A percentile compares a stretch with the other conserved stretches of the same genome.
Conservation (phyloP, 192 early-diverging fungal species). For the Backusella westeae region DNA sequence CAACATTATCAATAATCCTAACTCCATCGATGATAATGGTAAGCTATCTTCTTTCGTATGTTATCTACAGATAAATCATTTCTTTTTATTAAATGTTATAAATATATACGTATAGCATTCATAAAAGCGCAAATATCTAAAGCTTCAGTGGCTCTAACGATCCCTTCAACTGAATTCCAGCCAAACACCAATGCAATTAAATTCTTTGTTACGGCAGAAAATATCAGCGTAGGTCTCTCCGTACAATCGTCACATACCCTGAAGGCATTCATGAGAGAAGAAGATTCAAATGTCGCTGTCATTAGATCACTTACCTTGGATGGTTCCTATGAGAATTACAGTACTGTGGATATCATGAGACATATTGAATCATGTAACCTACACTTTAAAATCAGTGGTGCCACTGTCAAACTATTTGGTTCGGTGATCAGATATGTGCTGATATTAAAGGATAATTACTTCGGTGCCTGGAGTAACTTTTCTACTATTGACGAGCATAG, state of each 20-base stretch:
- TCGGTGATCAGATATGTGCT: conserved; percentile 64
- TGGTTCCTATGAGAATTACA: conserved; percentile 56
- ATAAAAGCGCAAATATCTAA: conserved; percentile 29
- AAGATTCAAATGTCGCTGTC: conserved; percentile 46
- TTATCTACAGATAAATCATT: not conserved
- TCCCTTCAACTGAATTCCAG: conserved; percentile 59
- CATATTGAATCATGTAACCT: conserved; percentile 55
- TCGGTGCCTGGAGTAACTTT: conserved; percentile 58
- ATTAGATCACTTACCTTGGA: conserved; percentile 40
- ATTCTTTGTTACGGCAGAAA: conserved; percentile 54
- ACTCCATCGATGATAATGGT: conserved; percentile 72
- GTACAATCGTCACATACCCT: conserved; percentile 63
- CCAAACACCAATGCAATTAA: conserved; percentile 49
- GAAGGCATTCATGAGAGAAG: conserved; percentile 57
- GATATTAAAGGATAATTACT: conserved; percentile 71
- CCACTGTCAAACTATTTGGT: conserved; percentile 61
- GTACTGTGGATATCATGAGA: conserved; percentile 37
- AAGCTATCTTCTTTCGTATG: conserved; percentile 15
- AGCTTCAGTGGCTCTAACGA: conserved; percentile 36
- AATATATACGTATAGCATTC: conserved; percentile 8
- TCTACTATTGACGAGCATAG: conserved; percentile 65
- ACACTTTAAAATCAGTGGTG: conserved; percentile 45
- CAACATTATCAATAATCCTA: conserved; percentile 75
- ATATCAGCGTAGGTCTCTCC: conserved; percentile 46
- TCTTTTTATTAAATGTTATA: not conserved